A percentile compares a stretch with the other conserved stretches of the same genome.
phyloP scores from a whole-genome alignment of 805 yeast genomes.

The Metschnikowia kofuensis region DNA sequence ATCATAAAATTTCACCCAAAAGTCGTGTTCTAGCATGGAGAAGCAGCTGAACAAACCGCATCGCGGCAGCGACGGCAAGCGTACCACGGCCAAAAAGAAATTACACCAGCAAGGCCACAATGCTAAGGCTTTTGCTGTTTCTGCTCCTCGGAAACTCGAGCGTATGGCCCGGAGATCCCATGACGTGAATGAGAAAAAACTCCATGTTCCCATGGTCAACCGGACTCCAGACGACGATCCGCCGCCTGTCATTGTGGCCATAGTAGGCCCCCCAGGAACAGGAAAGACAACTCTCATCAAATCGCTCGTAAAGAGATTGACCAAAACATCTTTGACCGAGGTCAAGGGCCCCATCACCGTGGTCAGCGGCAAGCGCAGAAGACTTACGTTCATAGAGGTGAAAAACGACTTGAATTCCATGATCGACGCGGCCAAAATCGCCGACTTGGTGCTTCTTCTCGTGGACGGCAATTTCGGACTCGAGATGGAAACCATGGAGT shows the following conservation, averaged over 20 bases:
- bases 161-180: conserved; percentile 79
- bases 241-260: conserved; percentile 94
- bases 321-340: conserved; percentile 82
- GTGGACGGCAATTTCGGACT: conserved; percentile 97
- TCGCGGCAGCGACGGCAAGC: conserved; percentile 48
- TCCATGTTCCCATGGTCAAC: conserved; percentile 97
- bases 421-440: conserved; percentile 94
- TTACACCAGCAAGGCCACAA: conserved; percentile 77
- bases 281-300: conserved; percentile 93
- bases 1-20: neutral
- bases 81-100: conserved; percentile 74
- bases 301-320: conserved; percentile 80
- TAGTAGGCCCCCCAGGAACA: conserved; percentile 98
- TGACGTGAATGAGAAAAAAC: conserved; percentile 76
- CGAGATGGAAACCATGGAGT: conserved; percentile 99
- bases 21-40: neutral
- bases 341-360: conserved; percentile 96
- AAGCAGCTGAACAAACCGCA: conserved; percentile 79
- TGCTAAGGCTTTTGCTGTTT: conserved; percentile 43
- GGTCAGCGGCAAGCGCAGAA: conserved; percentile 90
- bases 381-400: conserved; percentile 91
- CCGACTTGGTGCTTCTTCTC: conserved; percentile 84
- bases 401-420: conserved; percentile 89
- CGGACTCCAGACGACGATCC: conserved; percentile 97
- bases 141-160: conserved; percentile 77